Conservation (phyloP, 2,329 filamentous ascomycete genomes). For the Fusarium stilboides region DNA sequence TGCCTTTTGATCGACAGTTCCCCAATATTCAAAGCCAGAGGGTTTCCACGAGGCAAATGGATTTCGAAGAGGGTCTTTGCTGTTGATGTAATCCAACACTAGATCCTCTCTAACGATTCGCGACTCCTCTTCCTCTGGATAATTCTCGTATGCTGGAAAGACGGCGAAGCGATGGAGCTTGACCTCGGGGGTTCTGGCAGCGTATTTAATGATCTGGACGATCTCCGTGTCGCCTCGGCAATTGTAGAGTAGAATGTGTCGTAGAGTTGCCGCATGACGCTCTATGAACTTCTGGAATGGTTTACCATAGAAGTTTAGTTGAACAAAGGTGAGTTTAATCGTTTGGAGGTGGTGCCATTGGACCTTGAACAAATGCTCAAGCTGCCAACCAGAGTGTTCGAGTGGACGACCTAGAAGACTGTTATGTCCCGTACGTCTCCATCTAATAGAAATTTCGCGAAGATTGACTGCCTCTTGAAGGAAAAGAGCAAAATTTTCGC, state of each 20-base stretch:
- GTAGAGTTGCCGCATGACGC: constrained; percentile 4
- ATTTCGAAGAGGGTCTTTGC: not conserved
- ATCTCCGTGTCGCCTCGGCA: not conserved
- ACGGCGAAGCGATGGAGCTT: constrained; percentile 21
- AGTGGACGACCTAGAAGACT: not conserved
- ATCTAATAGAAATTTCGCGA: constrained; percentile 11
- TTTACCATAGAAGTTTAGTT: not conserved
- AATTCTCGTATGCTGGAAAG: not conserved
- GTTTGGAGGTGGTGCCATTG: not conserved
- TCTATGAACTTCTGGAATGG: not conserved
- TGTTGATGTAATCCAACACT: constrained; percentile 18
- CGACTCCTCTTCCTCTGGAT: not conserved
- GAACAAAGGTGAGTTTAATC: constrained; percentile 3
- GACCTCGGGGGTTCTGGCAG: not conserved
- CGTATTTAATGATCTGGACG: not conserved
- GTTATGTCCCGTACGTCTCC: not conserved
- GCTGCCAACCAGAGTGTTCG: not conserved
- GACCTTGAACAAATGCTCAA: not conserved
- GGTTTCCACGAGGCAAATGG: not conserved
- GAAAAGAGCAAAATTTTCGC: not conserved
- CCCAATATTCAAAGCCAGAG: not conserved
- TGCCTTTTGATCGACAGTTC: not conserved
- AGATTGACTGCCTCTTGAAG: not conserved
- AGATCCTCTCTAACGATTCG: not conserved
- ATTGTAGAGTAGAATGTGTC: constrained; percentile 7